Percentiles rank a stretch among this genome's conserved stretches.
Evolutionary conservation across 2,329 filamentous ascomycete species (phyloP).

Genomic region (Neospermospora avenae): DNA sequence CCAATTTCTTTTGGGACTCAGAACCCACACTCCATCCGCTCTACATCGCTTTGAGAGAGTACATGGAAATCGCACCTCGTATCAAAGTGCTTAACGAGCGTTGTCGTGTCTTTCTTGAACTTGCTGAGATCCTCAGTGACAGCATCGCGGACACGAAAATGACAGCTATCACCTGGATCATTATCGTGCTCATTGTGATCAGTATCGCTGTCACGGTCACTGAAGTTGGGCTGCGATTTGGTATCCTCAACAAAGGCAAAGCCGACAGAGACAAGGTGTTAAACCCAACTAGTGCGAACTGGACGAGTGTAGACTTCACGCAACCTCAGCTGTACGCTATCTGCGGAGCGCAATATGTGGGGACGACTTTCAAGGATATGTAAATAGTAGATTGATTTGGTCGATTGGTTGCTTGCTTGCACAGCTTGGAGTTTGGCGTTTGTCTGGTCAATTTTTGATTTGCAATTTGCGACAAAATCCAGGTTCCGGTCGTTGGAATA

Average conservation of each 20-base stretch:
- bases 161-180: conserved; percentile 95
- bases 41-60: conserved; percentile 91
- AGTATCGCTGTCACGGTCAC: conserved; percentile 88
- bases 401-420: conserved; percentile 5
- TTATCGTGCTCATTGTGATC: conserved; percentile 88
- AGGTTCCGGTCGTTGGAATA: not conserved
- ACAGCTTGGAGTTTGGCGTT: conserved; percentile 22
- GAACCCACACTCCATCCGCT: conserved; percentile 93
- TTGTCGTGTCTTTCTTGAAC: conserved; percentile 91
- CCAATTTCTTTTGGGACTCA: conserved; percentile 98
- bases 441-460: not conserved
- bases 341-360: conserved; percentile 30
- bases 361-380: conserved; percentile 24
- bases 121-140: conserved; percentile 92
- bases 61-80: conserved; percentile 93
- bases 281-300: conserved; percentile 21
- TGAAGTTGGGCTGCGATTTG: conserved; percentile 85
- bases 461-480: not conserved
- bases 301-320: conserved; percentile 30
- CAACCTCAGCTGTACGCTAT: conserved; percentile 30
- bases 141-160: conserved; percentile 92
- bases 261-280: conserved; percentile 3
- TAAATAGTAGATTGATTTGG: not conserved
- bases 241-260: conserved; percentile 54
- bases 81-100: conserved; percentile 97